phyloP scores from a whole-genome alignment of 176 grass and related monocot genomes.

The Oropetium thomaeum region DNA sequence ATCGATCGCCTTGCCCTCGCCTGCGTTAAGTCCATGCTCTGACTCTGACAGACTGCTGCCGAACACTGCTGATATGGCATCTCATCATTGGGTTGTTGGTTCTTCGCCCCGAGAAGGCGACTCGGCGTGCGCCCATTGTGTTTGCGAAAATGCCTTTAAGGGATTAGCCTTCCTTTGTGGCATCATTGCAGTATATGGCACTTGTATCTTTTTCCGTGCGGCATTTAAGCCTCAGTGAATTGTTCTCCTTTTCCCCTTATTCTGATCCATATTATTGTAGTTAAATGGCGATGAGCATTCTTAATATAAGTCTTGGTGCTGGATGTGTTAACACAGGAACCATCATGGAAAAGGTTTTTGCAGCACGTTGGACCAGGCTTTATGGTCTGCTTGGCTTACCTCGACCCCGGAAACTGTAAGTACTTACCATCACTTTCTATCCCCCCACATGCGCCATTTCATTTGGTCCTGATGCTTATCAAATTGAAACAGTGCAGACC shows the following conservation, averaged over 20 bases:
- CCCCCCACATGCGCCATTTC: background rate
- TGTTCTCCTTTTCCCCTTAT: background rate
- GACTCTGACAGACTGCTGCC: background rate
- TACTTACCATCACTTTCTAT: background rate
- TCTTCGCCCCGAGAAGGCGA: background rate
- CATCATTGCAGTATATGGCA: background rate
- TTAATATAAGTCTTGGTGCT: background rate
- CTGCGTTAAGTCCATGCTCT: background rate
- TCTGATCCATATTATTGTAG: background rate
- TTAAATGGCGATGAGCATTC: background rate
- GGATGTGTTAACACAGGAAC: background rate
- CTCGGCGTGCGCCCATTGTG: background rate
- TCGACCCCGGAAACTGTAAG: background rate
- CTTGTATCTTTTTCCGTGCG: background rate
- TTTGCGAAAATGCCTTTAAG: background rate
- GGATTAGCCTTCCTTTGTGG: background rate
- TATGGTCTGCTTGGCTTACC: background rate
- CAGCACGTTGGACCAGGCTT: background rate
- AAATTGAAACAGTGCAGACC: conserved; percentile 61
- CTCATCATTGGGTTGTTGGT: background rate
- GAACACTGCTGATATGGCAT: background rate
- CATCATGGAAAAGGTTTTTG: background rate
- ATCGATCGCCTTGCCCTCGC: background rate
- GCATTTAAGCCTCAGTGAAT: background rate
- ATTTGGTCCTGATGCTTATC: background rate